Base-by-base conservation (phyloP, 2,329 filamentous ascomycete species). In the Seiridium cupressi region DNA sequence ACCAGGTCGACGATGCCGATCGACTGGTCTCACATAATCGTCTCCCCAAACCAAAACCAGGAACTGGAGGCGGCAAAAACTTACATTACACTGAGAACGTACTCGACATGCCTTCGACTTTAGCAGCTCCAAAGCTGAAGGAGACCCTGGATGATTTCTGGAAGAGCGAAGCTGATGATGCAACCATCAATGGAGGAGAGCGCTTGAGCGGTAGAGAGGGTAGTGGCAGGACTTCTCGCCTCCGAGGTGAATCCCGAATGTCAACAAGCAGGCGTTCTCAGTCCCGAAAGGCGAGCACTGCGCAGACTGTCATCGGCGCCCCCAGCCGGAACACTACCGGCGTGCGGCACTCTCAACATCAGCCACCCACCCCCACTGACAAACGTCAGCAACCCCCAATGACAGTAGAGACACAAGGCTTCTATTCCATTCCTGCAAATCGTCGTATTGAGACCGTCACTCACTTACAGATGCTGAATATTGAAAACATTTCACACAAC, bases 1-100 rank as follows among this genome's bases (percentile, higher is more conserved):
- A 98, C 68, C 89, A 87, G 36, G 87, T 94, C 7, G 91, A 93
- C n/a, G 93, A 97, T 60, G 89, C 93, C 58, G 91, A 92, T 64
- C 89, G 94, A n/a, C 77, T 99, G 44, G 93, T 97, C 40, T 90
- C 91, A 58, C 93, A 96, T 76, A 98, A 98, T 72, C 86, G 92
- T 40, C 69, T 86, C 4, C 76, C 78, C 66, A 81, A 75, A 61
- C 81, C 79, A 32, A 89, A 86, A 66, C 87, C 89, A 4, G 89
- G 89, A 11, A 92, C 89, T 0, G 85, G 86, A 40, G 88, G 89
- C 0, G 93, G 93, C 44, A 97, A 96, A 77, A 98, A 98, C 69
- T 77, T 96, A 38, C 93, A 97, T 73, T 89, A 93, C 65, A 89
- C 90, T 0, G 95, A 98, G 73, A 98, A 96, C 65, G 94, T 98